Percentiles rank a stretch among this genome's conserved stretches.
Evolutionary conservation across 768 basidiomycete genomes (phyloP).

Genomic region (Lactifluus volemus): DNA sequence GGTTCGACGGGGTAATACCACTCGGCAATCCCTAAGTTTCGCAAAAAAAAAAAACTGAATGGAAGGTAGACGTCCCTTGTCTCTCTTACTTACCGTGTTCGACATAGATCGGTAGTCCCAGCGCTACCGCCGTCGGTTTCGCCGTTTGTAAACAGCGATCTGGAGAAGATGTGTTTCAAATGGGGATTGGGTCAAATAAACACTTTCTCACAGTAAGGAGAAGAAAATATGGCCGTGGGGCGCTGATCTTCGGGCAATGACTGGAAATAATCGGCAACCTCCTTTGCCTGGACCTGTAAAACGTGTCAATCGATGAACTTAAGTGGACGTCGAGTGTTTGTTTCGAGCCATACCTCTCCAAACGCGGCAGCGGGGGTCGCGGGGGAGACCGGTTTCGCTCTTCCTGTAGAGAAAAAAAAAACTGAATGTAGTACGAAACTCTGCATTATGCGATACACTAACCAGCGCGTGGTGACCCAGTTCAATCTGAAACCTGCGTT

Average conservation of each 20-base stretch:
- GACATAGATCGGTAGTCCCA: constrained; percentile 61
- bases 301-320: not conserved
- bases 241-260: constrained; percentile 55
- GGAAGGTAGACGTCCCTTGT: not conserved
- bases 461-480: constrained; percentile 65
- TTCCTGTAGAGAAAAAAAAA: constrained; percentile 35
- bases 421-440: not conserved
- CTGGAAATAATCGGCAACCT: constrained; percentile 56
- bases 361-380: constrained; percentile 72
- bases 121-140: constrained; percentile 49
- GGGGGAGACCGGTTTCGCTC: constrained; percentile 54
- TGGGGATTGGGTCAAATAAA: not conserved
- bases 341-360: constrained; percentile 43
- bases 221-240: constrained; percentile 76
- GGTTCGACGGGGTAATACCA: constrained; percentile 71
- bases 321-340: not conserved
- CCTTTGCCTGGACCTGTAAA: constrained; percentile 57
- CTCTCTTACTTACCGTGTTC: constrained; percentile 53
- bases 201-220: constrained; percentile 61
- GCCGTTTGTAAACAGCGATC: constrained; percentile 86
- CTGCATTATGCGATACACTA: constrained; percentile 19
- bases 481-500: constrained; percentile 61
- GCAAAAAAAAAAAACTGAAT: too few species aligned
- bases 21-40: constrained; percentile 50
- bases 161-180: constrained; percentile 23